Evolutionary conservation across 768 basidiomycete species (phyloP).

Genomic region (Trametes coccinea): DNA sequence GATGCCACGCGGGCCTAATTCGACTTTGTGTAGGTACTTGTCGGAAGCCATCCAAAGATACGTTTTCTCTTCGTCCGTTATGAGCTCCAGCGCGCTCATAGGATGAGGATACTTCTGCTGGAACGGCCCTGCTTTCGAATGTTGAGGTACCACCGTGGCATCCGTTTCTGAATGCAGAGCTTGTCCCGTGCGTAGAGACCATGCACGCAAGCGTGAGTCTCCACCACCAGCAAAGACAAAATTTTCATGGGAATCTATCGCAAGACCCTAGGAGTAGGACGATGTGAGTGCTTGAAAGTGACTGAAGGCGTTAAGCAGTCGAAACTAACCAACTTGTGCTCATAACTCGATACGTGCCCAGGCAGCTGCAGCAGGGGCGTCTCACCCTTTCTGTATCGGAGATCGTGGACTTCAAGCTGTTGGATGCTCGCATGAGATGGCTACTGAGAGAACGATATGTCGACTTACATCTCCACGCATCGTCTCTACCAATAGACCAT

Average conservation of each 20-base stretch:
- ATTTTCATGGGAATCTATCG: slow-evolving; percentile 54
- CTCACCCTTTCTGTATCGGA: slow-evolving; percentile 50
- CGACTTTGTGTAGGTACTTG: slow-evolving; percentile 36
- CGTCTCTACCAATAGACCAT: slow-evolving; percentile 56
- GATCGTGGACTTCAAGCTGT: slow-evolving; percentile 62
- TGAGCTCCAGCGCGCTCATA: slow-evolving; percentile 52
- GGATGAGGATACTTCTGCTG: slow-evolving; percentile 38
- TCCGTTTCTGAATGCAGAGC: slow-evolving; percentile 29
- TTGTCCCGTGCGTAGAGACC: slow-evolving; percentile 63
- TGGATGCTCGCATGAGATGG: not conserved
- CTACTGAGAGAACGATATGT: not conserved
- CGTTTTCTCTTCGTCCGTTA: slow-evolving; percentile 40
- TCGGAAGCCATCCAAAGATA: slow-evolving; percentile 57
- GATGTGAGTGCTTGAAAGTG: not conserved
- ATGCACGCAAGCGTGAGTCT: slow-evolving; percentile 62
- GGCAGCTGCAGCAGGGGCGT: slow-evolving; percentile 48
- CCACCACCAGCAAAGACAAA: slow-evolving; percentile 71
- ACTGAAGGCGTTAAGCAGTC: not conserved
- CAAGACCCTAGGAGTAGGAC: slow-evolving; percentile 50
- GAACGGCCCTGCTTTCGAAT: slow-evolving; percentile 28
- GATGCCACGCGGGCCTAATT: not conserved
- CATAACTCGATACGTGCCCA: slow-evolving; percentile 62
- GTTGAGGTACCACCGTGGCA: not conserved
- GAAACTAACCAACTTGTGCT: slow-evolving; percentile 49
- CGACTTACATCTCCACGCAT: slow-evolving; percentile 59